Evolutionary conservation across 164 flowering plant genomes (phyloP).

Genomic region (Magnolia officinalis): DNA sequence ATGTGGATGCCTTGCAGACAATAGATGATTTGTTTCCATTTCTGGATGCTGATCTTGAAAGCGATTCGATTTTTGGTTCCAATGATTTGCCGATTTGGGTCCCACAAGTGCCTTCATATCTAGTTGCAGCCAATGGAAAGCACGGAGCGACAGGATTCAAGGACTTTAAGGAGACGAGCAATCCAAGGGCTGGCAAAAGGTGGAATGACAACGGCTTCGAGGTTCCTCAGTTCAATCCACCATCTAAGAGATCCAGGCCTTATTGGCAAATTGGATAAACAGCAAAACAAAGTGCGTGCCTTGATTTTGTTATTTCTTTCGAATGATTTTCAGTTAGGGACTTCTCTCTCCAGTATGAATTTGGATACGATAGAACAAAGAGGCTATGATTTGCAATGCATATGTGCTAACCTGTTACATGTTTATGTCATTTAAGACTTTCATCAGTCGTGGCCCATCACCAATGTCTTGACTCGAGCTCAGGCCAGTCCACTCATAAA

Average conservation of each 20-base stretch:
- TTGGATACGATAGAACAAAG: too few species aligned
- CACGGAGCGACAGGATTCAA: slow-evolving; percentile 19
- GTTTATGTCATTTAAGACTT: too few species aligned
- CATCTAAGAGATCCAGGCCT: slow-evolving; percentile 55
- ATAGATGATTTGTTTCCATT: slow-evolving; percentile 27
- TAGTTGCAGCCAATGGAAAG: background rate
- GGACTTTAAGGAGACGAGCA: slow-evolving; percentile 19
- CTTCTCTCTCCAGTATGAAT: too few species aligned
- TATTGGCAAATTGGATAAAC: slow-evolving; percentile 19
- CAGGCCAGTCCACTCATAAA: too few species aligned
- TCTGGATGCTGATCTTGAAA: slow-evolving; percentile 28
- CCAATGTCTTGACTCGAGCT: too few species aligned
- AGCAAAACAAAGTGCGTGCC: background rate
- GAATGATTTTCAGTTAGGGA: background rate
- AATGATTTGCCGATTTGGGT: slow-evolving; percentile 48
- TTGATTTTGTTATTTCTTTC: background rate
- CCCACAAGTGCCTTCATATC: slow-evolving; percentile 44
- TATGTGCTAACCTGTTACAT: too few species aligned
- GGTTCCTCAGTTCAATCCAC: slow-evolving; percentile 70
- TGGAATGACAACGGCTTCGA: slow-evolving; percentile 52
- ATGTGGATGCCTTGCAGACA: slow-evolving; percentile 17
- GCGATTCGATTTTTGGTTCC: slow-evolving; percentile 26
- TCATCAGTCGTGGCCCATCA: too few species aligned
- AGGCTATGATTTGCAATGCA: too few species aligned
- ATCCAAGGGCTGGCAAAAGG: slow-evolving; percentile 19